A percentile compares a stretch with the other conserved stretches of the same genome.
These are phyloP conservation scores for Medakamo hakoo DNA, from an alignment of 139 green algal genomes.

Conservation along the genomic window DNA sequence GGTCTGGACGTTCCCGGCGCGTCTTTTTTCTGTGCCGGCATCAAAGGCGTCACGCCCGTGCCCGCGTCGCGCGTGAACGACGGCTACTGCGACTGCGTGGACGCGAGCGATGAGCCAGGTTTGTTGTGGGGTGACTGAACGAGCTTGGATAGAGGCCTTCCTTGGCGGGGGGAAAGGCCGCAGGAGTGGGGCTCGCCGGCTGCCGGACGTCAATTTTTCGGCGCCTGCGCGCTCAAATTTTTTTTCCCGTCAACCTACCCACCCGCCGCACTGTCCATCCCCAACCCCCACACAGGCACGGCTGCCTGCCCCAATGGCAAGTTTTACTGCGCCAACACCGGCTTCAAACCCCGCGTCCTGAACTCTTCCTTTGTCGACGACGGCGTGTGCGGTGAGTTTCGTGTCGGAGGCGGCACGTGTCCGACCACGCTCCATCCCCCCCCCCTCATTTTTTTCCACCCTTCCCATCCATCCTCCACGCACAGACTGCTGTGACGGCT, in stretches of 20 bases:
- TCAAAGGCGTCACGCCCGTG: not conserved
- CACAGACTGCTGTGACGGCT: constrained; percentile 85
- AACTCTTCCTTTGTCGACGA: constrained; percentile 82
- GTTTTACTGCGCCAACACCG: constrained; percentile 80
- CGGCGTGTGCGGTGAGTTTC: constrained; percentile 62
- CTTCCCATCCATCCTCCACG: not conserved
- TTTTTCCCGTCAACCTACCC: not conserved
- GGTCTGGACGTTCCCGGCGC: no score
- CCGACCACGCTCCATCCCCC: not conserved
- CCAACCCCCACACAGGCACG: constrained; percentile 41
- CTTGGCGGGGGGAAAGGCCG: not conserved
- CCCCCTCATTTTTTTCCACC: not conserved
- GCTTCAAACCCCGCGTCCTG: constrained; percentile 38
- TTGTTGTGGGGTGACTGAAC: not conserved
- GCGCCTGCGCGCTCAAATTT: not conserved
- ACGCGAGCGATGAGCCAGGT: constrained; percentile 88
- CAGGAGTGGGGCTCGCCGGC: not conserved
- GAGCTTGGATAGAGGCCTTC: not conserved
- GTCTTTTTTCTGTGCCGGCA: not conserved
- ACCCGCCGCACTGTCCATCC: not conserved
- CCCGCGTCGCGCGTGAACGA: constrained; percentile 58
- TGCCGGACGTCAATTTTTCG: no score
- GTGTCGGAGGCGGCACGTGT: not conserved
- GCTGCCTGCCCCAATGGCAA: constrained; percentile 57
- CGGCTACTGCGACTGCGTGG: constrained; percentile 86